These are phyloP conservation scores for Seiridium cupressi DNA, from an alignment of 2,329 filamentous ascomycete genomes.

Conservation along the genomic window DNA sequence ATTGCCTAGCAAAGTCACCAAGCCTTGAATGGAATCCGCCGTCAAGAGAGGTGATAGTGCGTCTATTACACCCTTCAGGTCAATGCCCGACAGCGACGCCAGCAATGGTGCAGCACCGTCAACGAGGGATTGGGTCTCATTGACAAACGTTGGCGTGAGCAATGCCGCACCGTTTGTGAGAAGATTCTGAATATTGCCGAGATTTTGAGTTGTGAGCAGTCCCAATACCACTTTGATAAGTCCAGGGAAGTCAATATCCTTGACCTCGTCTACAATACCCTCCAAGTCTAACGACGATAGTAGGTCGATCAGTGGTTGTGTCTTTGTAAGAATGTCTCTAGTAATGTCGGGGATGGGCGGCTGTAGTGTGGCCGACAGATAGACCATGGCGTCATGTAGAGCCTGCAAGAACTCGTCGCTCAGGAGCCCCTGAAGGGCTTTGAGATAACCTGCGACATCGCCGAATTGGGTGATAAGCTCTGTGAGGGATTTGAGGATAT, in stretches of 20 bases:
- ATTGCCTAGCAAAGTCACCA: constrained; percentile 26
- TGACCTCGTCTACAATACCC: constrained; percentile 24
- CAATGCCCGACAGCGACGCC: constrained; percentile 5
- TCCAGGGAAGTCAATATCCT: constrained; percentile 29
- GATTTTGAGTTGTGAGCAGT: constrained; percentile 1
- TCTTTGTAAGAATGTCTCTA: constrained; percentile 24
- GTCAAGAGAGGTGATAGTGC: constrained; percentile 32
- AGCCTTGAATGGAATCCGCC: constrained; percentile 23
- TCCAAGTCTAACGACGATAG: constrained; percentile 23
- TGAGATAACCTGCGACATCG: constrained; percentile 25
- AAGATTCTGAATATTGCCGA: background rate
- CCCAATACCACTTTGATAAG: constrained; percentile 20
- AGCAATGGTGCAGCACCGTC: constrained; percentile 23
- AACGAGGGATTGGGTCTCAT: constrained; percentile 15
- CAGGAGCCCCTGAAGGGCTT: constrained; percentile 29
- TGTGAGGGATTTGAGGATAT: constrained; percentile 20
- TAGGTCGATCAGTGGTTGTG: constrained; percentile 24
- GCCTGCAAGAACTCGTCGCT: constrained; percentile 37
- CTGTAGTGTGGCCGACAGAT: constrained; percentile 34
- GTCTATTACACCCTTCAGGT: constrained; percentile 31
- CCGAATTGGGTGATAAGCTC: constrained; percentile 22
- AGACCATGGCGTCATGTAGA: constrained; percentile 38
- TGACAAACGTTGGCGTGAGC: constrained; percentile 3
- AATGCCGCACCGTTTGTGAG: constrained; percentile 3
- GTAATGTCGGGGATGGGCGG: constrained; percentile 32